A percentile compares a stretch with the other conserved stretches of the same genome.
Evolutionary conservation across 192 early-diverging fungal species (phyloP).

Genomic region (Coemansia sp.): DNA sequence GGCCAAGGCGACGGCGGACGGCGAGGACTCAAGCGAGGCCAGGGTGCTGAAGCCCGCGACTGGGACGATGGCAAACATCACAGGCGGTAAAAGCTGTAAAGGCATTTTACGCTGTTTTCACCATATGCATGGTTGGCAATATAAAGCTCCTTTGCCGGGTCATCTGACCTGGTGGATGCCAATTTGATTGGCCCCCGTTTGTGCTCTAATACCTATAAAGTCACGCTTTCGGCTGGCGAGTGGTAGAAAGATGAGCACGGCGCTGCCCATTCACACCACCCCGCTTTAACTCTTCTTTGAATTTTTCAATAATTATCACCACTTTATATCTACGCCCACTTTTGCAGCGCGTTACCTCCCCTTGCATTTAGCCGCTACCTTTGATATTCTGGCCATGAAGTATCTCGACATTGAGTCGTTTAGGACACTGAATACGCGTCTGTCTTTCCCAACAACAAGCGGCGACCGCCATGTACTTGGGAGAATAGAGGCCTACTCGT

Average conservation of each 20-base stretch:
- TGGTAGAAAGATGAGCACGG: not conserved
- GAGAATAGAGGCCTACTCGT: conserved; percentile 90
- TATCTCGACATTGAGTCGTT: conserved; percentile 80
- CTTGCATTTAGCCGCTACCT: not conserved
- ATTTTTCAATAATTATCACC: not conserved
- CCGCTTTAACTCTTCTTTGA: conserved; percentile 3
- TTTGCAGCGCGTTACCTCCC: not conserved
- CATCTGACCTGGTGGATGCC: conserved; percentile 4
- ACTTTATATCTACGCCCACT: not conserved
- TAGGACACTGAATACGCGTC: conserved; percentile 80
- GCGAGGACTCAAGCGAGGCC: conserved; percentile 27
- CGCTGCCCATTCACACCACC: not conserved
- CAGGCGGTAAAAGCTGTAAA: conserved; percentile 16
- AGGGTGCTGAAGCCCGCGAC: conserved; percentile 23
- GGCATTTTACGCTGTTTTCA: too few relatives aligned
- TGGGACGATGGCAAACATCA: conserved; percentile 33
- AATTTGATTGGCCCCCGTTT: conserved; percentile 9
- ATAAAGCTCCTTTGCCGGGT: not conserved
- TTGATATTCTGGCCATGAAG: conserved; percentile 67
- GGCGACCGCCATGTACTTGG: conserved; percentile 80
- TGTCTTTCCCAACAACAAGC: conserved; percentile 77
- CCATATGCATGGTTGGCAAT: conserved; percentile 2
- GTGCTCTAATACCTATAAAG: not conserved
- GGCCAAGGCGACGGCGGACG: conserved; percentile 20
- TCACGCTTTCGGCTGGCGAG: not conserved